Evolutionary conservation across 2,329 filamentous ascomycete genomes (phyloP).

Genomic region (Coccinonectria pachysandricola): DNA sequence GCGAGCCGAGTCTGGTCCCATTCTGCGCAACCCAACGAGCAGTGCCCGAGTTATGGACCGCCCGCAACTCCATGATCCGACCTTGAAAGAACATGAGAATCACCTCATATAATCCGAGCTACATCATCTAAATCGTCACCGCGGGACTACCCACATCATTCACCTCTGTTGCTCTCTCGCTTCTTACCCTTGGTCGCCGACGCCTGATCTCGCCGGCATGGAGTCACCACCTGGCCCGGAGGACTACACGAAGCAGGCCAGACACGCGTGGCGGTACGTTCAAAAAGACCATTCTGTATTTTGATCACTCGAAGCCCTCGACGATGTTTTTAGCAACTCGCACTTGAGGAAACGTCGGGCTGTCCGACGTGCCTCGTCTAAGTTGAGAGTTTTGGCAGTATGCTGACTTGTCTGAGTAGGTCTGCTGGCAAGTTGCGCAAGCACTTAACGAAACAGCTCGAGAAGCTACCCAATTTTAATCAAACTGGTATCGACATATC

Average conservation of each 20-base stretch:
- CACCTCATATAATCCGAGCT: slow-evolving; percentile 17
- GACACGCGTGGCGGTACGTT: slow-evolving; percentile 31
- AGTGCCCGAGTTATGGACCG: slow-evolving; percentile 25
- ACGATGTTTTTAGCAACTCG: no score
- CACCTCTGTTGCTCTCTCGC: slow-evolving; percentile 6
- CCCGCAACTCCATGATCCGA: slow-evolving; percentile 19
- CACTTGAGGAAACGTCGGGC: no score
- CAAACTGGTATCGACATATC: slow-evolving; percentile 28
- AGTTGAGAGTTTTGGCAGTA: no score
- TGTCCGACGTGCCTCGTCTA: no score
- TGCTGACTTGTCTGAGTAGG: slow-evolving; percentile 21
- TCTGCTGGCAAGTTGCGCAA: slow-evolving; percentile 33
- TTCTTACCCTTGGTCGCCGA: slow-evolving; percentile 6
- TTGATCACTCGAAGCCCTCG: no score
- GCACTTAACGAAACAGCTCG: slow-evolving; percentile 32
- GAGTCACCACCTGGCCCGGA: slow-evolving; percentile 12
- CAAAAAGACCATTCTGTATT: background rate
- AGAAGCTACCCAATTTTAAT: slow-evolving; percentile 29
- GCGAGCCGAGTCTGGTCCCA: slow-evolving; percentile 25
- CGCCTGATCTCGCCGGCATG: slow-evolving; percentile 12
- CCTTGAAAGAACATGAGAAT: slow-evolving; percentile 26
- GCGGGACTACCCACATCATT: slow-evolving; percentile 10
- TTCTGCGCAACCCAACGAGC: slow-evolving; percentile 13
- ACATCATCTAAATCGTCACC: slow-evolving; percentile 7
- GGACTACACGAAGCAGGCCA: slow-evolving; percentile 21